A percentile compares a stretch with the other conserved stretches of the same genome.
Conservation (phyloP, 306 rosid genomes). For the Quillaja saponaria region DNA sequence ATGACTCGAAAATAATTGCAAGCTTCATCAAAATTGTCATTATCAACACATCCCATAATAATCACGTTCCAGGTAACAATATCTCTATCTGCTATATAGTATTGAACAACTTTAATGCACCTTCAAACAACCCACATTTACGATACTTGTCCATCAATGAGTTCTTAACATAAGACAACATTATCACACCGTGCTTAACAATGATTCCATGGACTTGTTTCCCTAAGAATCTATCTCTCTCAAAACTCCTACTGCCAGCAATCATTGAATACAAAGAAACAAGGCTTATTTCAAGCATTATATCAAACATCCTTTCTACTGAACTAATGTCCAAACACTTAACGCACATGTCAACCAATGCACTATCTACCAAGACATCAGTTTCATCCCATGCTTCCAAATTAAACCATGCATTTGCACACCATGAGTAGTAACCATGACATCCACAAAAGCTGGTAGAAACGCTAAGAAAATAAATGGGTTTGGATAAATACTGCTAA, state of each 20-base stretch:
- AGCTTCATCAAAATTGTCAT: slow-evolving; percentile 50
- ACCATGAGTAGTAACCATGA: slow-evolving; percentile 34
- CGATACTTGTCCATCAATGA: slow-evolving; percentile 57
- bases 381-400: slow-evolving; percentile 41
- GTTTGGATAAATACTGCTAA: slow-evolving; percentile 48
- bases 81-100: slow-evolving; percentile 45
- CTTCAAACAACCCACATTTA: slow-evolving; percentile 47
- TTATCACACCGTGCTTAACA: slow-evolving; percentile 49
- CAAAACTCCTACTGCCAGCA: slow-evolving; percentile 47
- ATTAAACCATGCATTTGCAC: slow-evolving; percentile 52
- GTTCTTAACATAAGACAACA: slow-evolving; percentile 51
- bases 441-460: slow-evolving; percentile 49
- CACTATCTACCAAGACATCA: slow-evolving; percentile 47
- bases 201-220: slow-evolving; percentile 55
- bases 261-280: slow-evolving; percentile 63
- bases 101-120: slow-evolving; percentile 47
- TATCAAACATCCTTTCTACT: slow-evolving; percentile 57
- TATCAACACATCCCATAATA: slow-evolving; percentile 42
- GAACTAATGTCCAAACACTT: slow-evolving; percentile 34
- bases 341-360: slow-evolving; percentile 54
- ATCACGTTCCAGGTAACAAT: slow-evolving; percentile 63
- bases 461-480: slow-evolving; percentile 58
- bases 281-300: slow-evolving; percentile 51
- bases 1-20: slow-evolving; percentile 48
- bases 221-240: slow-evolving; percentile 33